Conservation (phyloP, 257 asterid species). For the Nemophila menziesii region DNA sequence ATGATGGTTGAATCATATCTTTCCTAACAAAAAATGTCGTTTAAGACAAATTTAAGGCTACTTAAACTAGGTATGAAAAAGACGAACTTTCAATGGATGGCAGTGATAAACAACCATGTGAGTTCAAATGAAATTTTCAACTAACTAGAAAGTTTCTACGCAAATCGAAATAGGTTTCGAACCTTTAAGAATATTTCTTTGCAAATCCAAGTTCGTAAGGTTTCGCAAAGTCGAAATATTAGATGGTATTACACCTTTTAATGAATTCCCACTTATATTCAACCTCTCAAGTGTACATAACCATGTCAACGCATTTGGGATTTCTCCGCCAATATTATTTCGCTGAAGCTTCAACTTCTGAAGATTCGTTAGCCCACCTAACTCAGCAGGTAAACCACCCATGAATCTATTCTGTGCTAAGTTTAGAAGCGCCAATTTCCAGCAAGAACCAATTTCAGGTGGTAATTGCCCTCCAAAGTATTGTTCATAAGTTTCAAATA, state of each 20-base stretch:
- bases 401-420: conserved; percentile 42
- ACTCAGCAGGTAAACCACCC: conserved; percentile 34
- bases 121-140: too few relatives aligned
- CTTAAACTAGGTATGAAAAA: too few relatives aligned
- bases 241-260: conserved; percentile 46
- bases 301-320: conserved; percentile 33
- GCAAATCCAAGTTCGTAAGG: conserved; percentile 42
- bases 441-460: conserved; percentile 36
- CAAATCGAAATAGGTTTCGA: conserved; percentile 38
- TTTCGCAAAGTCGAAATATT: conserved; percentile 31
- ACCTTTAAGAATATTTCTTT: conserved; percentile 40
- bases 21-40: too few relatives aligned
- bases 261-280: conserved; percentile 42
- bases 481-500: conserved; percentile 58
- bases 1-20: too few relatives aligned
- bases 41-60: too few relatives aligned
- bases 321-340: conserved; percentile 38
- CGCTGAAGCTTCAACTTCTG: conserved; percentile 50
- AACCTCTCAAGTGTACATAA: conserved; percentile 34
- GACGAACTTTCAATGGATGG: too few relatives aligned
- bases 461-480: conserved; percentile 49
- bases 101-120: too few relatives aligned
- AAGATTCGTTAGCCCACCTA: conserved; percentile 38
- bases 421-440: conserved; percentile 40
- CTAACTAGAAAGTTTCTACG: too few relatives aligned